phyloP scores from a whole-genome alignment of 2,329 filamentous ascomycete species.

The Escovopsis sp. region DNA sequence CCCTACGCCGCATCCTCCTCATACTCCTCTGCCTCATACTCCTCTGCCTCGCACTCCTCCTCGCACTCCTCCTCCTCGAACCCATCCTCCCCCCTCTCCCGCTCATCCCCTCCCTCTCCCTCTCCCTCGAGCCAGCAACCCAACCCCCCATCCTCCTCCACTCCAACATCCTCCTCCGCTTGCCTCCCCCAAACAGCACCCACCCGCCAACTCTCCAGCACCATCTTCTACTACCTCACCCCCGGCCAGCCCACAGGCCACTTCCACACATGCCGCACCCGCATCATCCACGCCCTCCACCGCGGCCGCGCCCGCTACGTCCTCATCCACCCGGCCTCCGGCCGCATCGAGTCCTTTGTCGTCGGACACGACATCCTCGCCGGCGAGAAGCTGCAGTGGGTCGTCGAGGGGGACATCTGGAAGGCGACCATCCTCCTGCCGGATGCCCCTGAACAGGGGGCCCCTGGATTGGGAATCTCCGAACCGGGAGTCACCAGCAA shows the following conservation, averaged over 20 bases:
- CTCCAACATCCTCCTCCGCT: too few relatives aligned
- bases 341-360: constrained; percentile 45
- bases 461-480: too few relatives aligned
- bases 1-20: too few relatives aligned
- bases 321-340: constrained; percentile 42
- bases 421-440: constrained; percentile 48
- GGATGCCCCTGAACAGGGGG: constrained; percentile 20
- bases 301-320: constrained; percentile 48
- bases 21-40: too few relatives aligned
- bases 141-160: too few relatives aligned
- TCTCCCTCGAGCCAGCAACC: too few relatives aligned
- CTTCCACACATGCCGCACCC: constrained; percentile 47
- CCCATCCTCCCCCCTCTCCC: constrained; percentile 21
- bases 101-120: too few relatives aligned
- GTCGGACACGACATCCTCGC: constrained; percentile 41
- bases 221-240: constrained; percentile 51
- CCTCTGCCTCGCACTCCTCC: too few relatives aligned
- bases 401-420: constrained; percentile 52
- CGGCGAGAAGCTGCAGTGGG: constrained; percentile 51
- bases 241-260: constrained; percentile 36
- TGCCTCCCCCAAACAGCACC: too few relatives aligned
- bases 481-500: too few relatives aligned
- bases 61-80: too few relatives aligned
- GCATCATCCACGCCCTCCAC: constrained; percentile 51
- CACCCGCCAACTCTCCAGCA: constrained; percentile 44